Evolutionary conservation across 176 grass and related monocot genomes (phyloP), one percentile per base, ranked within the genome.

Genomic region (Triticum aestivum): DNA sequence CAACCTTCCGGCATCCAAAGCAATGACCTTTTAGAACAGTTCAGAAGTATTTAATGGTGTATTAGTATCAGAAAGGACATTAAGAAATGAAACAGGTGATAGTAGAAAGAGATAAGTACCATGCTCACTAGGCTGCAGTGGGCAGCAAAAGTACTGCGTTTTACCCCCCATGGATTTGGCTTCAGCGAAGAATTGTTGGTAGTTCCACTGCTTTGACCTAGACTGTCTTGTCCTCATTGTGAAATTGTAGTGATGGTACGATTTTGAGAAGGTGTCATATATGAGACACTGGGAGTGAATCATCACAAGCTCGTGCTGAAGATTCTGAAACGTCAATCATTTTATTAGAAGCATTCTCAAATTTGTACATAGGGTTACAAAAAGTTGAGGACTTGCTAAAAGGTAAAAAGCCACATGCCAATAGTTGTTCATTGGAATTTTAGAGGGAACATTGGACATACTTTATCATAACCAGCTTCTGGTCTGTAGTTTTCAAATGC

Each of bases 221-320:
- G 7, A 24, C 7, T 20, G 9, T 72, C 56, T 72, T 72, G 56
- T 58, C 33, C 69, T 58, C 81, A 83, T 83, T 0, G 12, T 72
- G 15, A 83, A 71, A 72, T 59, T 72, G 8, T 72, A 83, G 5
- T 83, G 81, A 39, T 72, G 49, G 7, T 83, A 83, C 3, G 34
- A 24, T 56, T 72, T 83, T 18, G 81, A 37, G 8, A 18, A 76
- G 37, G 29, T 34, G 33, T 33, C 65, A 23, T 27, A 59, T 3
- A 83, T 61, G 3, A 83, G 66, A 54, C 81, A 83, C 8, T 83
- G 81, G 4, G 17, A 38, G 20, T 70, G 30, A 7, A 83, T 47
- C 81, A 56, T 83, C 33, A 45, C 17, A 83, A 83, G 70, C 33
- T 27, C 14, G 38, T 83, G 58, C 33, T 72, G 35, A 34, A 21